phyloP scores from a whole-genome alignment of 2,329 filamentous ascomycete genomes.

The Trichoderma sp. region DNA sequence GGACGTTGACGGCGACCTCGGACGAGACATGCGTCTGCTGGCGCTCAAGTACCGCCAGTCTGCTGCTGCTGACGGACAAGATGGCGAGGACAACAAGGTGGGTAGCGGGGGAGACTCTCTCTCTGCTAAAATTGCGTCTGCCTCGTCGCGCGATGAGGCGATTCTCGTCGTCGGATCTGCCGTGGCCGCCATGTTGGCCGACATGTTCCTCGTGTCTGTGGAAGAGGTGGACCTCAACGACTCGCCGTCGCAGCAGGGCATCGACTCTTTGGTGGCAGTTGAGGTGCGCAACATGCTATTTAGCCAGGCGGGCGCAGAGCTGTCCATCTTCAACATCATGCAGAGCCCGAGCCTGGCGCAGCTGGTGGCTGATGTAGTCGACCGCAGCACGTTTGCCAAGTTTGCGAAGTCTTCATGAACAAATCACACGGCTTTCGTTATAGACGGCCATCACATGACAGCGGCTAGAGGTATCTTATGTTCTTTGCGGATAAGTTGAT shows the following conservation, averaged over 20 bases:
- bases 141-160: not conserved
- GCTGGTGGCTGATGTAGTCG: not conserved
- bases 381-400: too few species aligned
- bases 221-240: not conserved
- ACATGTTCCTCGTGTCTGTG: not conserved
- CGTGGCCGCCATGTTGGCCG: not conserved
- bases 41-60: not conserved
- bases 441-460: too few species aligned
- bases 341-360: not conserved
- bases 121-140: not conserved
- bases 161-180: not conserved
- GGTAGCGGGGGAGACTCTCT: not conserved
- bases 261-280: constrained; percentile 1
- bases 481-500: too few species aligned
- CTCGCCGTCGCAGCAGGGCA: not conserved
- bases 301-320: not conserved
- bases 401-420: not conserved
- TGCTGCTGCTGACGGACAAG: not conserved
- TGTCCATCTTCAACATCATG: constrained; percentile 10
- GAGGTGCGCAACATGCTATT: not conserved
- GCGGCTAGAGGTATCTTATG: too few species aligned
- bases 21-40: not conserved
- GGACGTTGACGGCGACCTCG: not conserved
- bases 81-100: not conserved
- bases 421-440: too few species aligned